These are phyloP conservation scores for Aspergillus carlsbadensis DNA, from an alignment of 495 filamentous ascomycete species.

Conservation along the genomic window DNA sequence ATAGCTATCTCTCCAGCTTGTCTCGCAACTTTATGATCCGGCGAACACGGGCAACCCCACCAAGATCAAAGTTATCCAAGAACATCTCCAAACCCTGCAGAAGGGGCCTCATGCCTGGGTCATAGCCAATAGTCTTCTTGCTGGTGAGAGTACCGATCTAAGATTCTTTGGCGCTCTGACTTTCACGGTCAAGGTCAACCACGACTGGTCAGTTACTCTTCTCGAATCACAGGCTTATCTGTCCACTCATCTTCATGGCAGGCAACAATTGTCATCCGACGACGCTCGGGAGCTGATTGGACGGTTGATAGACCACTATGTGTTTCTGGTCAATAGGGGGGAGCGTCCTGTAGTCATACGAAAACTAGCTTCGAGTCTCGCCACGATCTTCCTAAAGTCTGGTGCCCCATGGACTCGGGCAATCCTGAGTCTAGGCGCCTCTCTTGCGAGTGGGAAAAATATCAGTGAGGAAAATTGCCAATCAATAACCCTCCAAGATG, in stretches of 20 bases:
- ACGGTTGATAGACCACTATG: conserved; percentile 66
- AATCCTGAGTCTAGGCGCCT: conserved; percentile 65
- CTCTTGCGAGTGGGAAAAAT: conserved; percentile 53
- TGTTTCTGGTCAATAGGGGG: conserved; percentile 55
- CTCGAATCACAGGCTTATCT: neutral
- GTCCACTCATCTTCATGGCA: conserved; percentile 29
- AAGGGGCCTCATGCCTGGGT: conserved; percentile 79
- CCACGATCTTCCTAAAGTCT: conserved; percentile 75
- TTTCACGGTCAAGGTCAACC: conserved; percentile 88
- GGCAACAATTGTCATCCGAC: conserved; percentile 59
- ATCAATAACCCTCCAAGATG: conserved; percentile 44
- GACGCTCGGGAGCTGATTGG: conserved; percentile 64
- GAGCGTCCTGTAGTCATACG: conserved; percentile 66
- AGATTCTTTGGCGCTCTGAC: conserved; percentile 94
- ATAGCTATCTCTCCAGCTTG: conserved; percentile 24
- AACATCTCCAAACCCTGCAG: conserved; percentile 74
- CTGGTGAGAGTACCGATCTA: conserved; percentile 63
- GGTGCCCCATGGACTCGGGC: conserved; percentile 66
- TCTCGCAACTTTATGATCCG: conserved; percentile 66
- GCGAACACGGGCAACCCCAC: conserved; percentile 48
- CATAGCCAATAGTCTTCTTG: conserved; percentile 71
- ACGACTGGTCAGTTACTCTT: conserved; percentile 59
- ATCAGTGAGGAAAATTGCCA: conserved; percentile 49
- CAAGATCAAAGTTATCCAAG: conserved; percentile 66
- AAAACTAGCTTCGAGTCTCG: conserved; percentile 82